A percentile compares a stretch with the other conserved stretches of the same genome.
Conservation (phyloP, 441 rosid genomes). For the Lagerstroemia fauriei region DNA sequence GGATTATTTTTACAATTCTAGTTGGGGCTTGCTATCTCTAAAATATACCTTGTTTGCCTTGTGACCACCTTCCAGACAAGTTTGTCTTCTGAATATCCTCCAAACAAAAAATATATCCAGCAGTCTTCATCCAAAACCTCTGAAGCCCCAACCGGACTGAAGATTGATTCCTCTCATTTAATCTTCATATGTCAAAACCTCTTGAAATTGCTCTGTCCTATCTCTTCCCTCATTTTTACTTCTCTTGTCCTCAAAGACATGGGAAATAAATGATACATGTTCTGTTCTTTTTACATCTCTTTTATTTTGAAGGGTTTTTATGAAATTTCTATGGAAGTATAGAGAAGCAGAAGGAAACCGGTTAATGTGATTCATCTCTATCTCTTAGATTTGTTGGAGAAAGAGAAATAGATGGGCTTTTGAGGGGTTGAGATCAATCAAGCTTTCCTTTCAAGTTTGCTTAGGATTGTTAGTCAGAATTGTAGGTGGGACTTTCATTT, state of each 20-base stretch:
- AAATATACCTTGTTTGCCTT: not conserved
- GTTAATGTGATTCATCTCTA: not conserved
- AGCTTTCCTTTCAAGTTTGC: not conserved
- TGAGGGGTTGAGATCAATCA: not conserved
- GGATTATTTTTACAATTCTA: not conserved
- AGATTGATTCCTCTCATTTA: not conserved
- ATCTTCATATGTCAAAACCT: not conserved
- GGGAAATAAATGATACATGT: not conserved
- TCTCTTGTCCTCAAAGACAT: not conserved
- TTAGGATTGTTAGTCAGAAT: not conserved
- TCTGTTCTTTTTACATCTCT: not conserved
- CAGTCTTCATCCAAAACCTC: not conserved
- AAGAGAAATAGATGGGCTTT: not conserved
- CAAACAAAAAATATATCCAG: not conserved
- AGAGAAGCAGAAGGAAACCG: not conserved
- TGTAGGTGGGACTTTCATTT: not conserved
- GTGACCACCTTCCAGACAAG: not conserved
- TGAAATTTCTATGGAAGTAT: no score
- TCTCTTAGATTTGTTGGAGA: not conserved
- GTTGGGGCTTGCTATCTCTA: not conserved
- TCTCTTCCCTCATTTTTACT: not conserved
- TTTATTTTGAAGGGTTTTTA: not conserved
- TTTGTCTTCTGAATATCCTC: not conserved
- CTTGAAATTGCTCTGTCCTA: not conserved
- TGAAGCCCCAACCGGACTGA: not conserved